These are phyloP conservation scores for Pythium guiyangense DNA, from an alignment of 352 stramenopile genomes.

Conservation along the genomic window DNA sequence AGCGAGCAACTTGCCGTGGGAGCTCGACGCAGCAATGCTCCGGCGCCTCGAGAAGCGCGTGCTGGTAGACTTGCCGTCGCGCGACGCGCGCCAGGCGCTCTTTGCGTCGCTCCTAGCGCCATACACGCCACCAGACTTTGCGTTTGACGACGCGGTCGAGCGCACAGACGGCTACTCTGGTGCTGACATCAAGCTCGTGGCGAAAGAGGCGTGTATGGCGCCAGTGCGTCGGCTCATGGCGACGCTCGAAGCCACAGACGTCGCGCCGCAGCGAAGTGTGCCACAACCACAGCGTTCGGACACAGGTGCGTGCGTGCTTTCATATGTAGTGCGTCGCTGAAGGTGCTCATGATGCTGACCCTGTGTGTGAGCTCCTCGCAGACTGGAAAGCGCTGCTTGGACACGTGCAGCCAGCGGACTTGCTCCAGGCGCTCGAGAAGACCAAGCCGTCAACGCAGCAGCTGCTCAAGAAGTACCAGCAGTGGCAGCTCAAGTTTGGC, in stretches of 20 bases:
- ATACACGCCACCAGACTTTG: slow-evolving; percentile 48
- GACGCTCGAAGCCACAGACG: slow-evolving; percentile 45
- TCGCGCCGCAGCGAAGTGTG: slow-evolving; percentile 8
- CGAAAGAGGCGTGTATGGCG: slow-evolving; percentile 84
- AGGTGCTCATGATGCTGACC: too few species aligned
- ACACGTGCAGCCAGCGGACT: slow-evolving; percentile 46
- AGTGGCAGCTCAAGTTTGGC: slow-evolving; percentile 77
- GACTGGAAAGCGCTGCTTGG: slow-evolving; percentile 61
- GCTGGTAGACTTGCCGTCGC: slow-evolving; percentile 64
- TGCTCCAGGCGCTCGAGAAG: slow-evolving; percentile 58
- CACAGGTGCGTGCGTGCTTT: neutral
- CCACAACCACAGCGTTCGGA: slow-evolving; percentile 8
- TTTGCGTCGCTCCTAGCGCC: slow-evolving; percentile 57
- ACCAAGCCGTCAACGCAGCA: slow-evolving; percentile 78
- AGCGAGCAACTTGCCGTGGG: slow-evolving; percentile 81
- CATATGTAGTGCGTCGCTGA: neutral
- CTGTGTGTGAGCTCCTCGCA: neutral
- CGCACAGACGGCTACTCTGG: slow-evolving; percentile 76
- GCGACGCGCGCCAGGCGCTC: slow-evolving; percentile 48
- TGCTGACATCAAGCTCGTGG: slow-evolving; percentile 81
- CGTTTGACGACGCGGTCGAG: slow-evolving; percentile 43
- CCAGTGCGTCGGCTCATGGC: slow-evolving; percentile 69
- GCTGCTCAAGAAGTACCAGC: slow-evolving; percentile 73
- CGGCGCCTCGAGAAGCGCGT: slow-evolving; percentile 82
- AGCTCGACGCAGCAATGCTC: slow-evolving; percentile 77